Evolutionary conservation across 2,329 filamentous ascomycete species (phyloP).

Genomic region (Dichotomopilus funicola): DNA sequence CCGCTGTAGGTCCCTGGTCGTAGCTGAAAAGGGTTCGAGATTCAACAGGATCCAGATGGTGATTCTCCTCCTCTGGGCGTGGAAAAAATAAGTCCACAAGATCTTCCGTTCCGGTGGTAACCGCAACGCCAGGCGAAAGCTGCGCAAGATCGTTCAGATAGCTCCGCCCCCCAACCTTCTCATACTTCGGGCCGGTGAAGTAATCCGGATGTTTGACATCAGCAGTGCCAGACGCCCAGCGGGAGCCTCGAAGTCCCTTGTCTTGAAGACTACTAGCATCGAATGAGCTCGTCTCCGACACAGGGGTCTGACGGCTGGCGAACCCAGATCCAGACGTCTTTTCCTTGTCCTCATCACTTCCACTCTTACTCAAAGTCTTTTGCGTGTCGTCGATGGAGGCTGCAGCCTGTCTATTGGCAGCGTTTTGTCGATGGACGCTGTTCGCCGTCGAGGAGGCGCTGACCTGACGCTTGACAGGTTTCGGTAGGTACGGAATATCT

Average conservation of each 20-base stretch:
- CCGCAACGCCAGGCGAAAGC: conserved; percentile 6
- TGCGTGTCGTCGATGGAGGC: no score
- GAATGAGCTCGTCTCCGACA: no score
- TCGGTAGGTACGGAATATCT: conserved; percentile 1
- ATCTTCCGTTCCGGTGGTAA: conserved; percentile 3
- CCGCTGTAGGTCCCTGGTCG: no score
- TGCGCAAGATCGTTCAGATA: conserved; percentile 10
- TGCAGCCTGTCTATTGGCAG: no score
- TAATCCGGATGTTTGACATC: conserved; percentile 4
- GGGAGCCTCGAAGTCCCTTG: conserved; percentile 10
- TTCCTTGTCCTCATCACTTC: no score
- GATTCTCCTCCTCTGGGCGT: neutral
- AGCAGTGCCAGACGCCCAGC: conserved; percentile 7
- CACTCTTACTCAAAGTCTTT: no score
- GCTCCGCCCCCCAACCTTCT: conserved; percentile 10
- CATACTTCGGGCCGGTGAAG: conserved; percentile 15
- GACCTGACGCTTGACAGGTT: neutral
- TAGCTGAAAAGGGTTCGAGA: neutral
- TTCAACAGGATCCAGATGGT: no score
- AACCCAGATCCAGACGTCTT: no score
- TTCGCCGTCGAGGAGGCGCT: neutral
- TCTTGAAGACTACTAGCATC: neutral
- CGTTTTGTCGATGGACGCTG: no score
- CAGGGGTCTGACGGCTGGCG: no score
- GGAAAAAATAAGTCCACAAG: conserved; percentile 13